Evolutionary conservation across 2,329 filamentous ascomycete genomes (phyloP).

Genomic region (Emydomyces testavorans): DNA sequence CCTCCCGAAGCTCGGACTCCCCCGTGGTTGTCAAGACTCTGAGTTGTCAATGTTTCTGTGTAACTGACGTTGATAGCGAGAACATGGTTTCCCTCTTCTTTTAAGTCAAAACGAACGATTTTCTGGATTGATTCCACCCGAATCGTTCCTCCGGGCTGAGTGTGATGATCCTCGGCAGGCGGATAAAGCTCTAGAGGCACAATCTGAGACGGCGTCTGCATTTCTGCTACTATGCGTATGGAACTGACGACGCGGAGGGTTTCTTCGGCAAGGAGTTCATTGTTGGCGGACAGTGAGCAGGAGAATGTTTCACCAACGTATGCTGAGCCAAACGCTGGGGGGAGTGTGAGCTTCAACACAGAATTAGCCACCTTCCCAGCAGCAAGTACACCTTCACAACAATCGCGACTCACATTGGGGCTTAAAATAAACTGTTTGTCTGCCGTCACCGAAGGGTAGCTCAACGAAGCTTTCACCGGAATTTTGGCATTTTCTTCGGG

Average conservation of each 20-base stretch:
- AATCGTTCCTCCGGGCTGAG: conserved; percentile 18
- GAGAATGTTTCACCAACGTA: conserved; percentile 93
- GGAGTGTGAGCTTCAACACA: conserved; percentile 55
- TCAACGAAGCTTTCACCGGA: conserved; percentile 56
- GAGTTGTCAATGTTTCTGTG: conserved; percentile 57
- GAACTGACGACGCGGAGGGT: conserved; percentile 50
- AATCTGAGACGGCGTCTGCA: conserved; percentile 78
- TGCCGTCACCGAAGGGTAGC: conserved; percentile 48
- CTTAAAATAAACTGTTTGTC: conserved; percentile 46
- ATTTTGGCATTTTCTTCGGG: conserved; percentile 39
- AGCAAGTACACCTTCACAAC: background rate
- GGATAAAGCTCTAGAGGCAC: conserved; percentile 49
- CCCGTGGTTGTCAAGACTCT: conserved; percentile 24
- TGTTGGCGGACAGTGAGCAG: conserved; percentile 92
- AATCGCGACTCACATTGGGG: conserved; percentile 35
- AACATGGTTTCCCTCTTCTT: conserved; percentile 89
- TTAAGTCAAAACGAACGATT: conserved; percentile 74
- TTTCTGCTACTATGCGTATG: conserved; percentile 76
- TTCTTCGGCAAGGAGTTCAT: conserved; percentile 49
- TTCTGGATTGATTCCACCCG: conserved; percentile 56
- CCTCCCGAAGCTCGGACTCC: conserved; percentile 41
- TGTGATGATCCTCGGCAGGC: conserved; percentile 41
- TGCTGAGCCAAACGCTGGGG: conserved; percentile 81
- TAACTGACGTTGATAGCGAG: conserved; percentile 89
- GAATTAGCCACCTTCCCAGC: conserved; percentile 5